Conservation (phyloP, 2,329 filamentous ascomycete species). For the Curvularia sp. region DNA sequence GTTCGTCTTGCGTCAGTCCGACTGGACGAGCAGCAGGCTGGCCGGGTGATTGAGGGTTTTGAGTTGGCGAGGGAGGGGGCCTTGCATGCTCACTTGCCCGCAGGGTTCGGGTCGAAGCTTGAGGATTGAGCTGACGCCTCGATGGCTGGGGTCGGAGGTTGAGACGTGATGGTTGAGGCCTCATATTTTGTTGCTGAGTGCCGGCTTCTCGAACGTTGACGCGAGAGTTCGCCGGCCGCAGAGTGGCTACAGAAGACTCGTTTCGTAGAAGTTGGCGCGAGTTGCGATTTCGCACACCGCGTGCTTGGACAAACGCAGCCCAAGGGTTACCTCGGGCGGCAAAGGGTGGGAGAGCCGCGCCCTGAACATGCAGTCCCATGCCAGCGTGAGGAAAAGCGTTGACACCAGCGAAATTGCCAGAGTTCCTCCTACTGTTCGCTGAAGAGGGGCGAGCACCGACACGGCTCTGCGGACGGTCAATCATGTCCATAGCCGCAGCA, state of each 20-base stretch:
- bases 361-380: conserved; percentile 46
- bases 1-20: conserved; percentile 46
- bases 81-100: conserved; percentile 45
- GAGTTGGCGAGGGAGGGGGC: conserved; percentile 39
- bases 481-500: conserved; percentile 42
- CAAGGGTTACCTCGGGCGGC: conserved; percentile 48
- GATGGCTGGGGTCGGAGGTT: conserved; percentile 49
- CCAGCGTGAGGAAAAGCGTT: conserved; percentile 41
- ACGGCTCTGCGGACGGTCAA: conserved; percentile 49
- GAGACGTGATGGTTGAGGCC: conserved; percentile 48
- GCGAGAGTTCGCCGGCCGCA: conserved; percentile 45
- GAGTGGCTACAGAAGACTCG: conserved; percentile 50
- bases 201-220: conserved; percentile 45
- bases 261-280: conserved; percentile 49
- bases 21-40: conserved; percentile 34
- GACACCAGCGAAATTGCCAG: conserved; percentile 43
- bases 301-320: conserved; percentile 46
- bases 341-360: conserved; percentile 40
- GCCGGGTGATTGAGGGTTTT: conserved; percentile 23
- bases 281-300: conserved; percentile 35
- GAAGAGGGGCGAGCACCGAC: conserved; percentile 48
- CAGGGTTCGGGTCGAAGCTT: conserved; percentile 48
- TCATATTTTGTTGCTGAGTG: conserved; percentile 36
- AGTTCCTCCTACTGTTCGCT: conserved; percentile 45
- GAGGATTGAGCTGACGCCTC: conserved; percentile 44